Conservation (phyloP, 208 protist genomes). For the Acanthamoeba triangularis region DNA sequence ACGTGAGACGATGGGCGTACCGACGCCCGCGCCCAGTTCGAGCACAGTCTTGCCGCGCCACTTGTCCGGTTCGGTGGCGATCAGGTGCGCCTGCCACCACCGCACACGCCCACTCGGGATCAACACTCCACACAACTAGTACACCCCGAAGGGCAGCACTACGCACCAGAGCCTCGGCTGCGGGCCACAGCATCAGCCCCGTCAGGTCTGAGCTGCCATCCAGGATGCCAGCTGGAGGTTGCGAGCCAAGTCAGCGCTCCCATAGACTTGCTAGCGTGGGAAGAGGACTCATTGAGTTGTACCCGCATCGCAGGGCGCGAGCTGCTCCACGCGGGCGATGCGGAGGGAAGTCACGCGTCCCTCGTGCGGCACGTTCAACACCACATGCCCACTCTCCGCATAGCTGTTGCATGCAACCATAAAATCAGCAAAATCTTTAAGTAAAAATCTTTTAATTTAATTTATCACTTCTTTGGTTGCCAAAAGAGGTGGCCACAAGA, state of each 20-base stretch:
- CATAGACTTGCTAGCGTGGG: no score
- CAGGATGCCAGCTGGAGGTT: background rate
- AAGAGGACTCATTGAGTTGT: no score
- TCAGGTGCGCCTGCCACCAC: background rate
- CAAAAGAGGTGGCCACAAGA: no score
- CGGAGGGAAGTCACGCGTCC: background rate
- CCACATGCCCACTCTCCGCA: background rate
- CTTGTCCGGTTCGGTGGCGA: background rate
- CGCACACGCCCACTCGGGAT: no score
- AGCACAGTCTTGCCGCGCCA: background rate
- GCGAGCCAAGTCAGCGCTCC: no score
- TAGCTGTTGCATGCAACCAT: background rate
- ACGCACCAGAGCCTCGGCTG: slow-evolving; percentile 1
- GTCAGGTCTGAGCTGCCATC: slow-evolving; percentile 19
- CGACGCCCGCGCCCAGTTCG: background rate
- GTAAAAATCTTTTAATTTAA: no score
- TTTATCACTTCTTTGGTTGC: no score
- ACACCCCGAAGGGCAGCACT: no score
- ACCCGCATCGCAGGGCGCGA: background rate
- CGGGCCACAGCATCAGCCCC: slow-evolving; percentile 3
- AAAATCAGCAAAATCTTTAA: no score
- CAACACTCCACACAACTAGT: no score
- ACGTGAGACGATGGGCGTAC: background rate
- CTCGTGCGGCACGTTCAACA: background rate
- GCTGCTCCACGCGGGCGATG: slow-evolving; percentile 3